Conservation (phyloP, 2,329 filamentous ascomycete genomes). For the Pestalotiopsis sp. region DNA sequence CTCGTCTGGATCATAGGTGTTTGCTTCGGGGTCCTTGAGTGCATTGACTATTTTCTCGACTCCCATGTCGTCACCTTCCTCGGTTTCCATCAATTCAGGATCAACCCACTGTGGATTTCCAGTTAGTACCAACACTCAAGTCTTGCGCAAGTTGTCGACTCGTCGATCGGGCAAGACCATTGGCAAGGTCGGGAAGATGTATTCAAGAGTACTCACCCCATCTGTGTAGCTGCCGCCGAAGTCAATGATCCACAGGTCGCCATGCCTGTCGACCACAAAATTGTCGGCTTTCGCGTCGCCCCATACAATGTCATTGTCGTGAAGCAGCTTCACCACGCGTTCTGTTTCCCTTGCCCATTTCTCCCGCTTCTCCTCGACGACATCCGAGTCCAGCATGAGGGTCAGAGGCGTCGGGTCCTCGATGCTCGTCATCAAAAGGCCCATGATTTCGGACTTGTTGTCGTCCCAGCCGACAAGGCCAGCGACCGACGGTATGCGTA, state of each 20-base stretch:
- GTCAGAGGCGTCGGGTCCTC: conserved; percentile 13
- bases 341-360: conserved; percentile 12
- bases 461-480: conserved; percentile 9
- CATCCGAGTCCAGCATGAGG: conserved; percentile 12
- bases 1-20: conserved; percentile 12
- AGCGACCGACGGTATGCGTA: conserved; percentile 6
- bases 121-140: not conserved
- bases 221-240: conserved; percentile 38
- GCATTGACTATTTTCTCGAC: conserved; percentile 24
- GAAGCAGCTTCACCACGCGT: conserved; percentile 23
- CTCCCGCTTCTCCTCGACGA: conserved; percentile 13
- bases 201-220: not conserved
- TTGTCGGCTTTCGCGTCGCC: conserved; percentile 41
- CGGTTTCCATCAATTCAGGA: conserved; percentile 31
- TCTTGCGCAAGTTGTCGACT: no score
- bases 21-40: conserved; percentile 12
- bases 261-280: conserved; percentile 36
- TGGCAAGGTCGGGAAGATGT: not conserved
- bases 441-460: conserved; percentile 10
- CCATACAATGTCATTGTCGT: conserved; percentile 35
- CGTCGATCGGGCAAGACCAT: not conserved
- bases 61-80: conserved; percentile 33
- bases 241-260: conserved; percentile 38
- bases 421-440: conserved; percentile 11
- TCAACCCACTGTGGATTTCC: conserved; percentile 32